Base-by-base conservation (phyloP, 805 yeast species). In the Cyberlindnera saturnus region DNA sequence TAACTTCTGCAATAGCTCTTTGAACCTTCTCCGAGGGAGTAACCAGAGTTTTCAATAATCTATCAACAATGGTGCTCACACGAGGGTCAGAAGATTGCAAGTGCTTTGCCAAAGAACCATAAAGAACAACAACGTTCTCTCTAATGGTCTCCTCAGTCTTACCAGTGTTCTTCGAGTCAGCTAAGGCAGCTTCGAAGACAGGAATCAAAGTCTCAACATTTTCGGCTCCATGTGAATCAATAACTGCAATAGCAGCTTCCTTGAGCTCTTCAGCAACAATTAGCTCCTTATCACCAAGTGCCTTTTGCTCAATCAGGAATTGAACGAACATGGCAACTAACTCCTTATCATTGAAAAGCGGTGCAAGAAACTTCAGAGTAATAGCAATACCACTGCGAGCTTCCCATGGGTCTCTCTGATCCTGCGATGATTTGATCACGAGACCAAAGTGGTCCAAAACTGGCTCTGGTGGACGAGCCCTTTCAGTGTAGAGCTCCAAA, bases 11-110 rank as follows among this genome's bases (percentile, higher is more conserved):
- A 35, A 90, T 82, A 2, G 96, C 96, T 57, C 71, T 77, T 60
- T 90, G 97, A 13, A 93, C 96, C 46, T 82, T 83, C 59, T 88
- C 95, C 3, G 95, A 85, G 2, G 96, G 96, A 0, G 93, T 84
- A 36, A 81, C 85, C 38, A 93, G 69, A 2, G 98, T 86, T 35
- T 71, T 69, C 32, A 93, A 58, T 48, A 93, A 69, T 54, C 89
- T 73, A 26, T 79, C 80, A 34, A 87, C 77, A 50, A 88, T 85
- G 3, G 70, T 62, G 14, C 70, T 65, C 40, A 90, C 68, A 60
- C 96, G 76, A 2, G 71, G 54, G 57, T 93, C 99, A 18, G 73
- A 63, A 0, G 75, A 54, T 14, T 75, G 69, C 62, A 93, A 73
- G 67, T 93, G 96, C 46, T 85, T 83, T 1, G 96, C 98, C 49